These are phyloP conservation scores for Myriosclerotinia scirpicola DNA, from an alignment of 2,329 filamentous ascomycete species.

Conservation along the genomic window DNA sequence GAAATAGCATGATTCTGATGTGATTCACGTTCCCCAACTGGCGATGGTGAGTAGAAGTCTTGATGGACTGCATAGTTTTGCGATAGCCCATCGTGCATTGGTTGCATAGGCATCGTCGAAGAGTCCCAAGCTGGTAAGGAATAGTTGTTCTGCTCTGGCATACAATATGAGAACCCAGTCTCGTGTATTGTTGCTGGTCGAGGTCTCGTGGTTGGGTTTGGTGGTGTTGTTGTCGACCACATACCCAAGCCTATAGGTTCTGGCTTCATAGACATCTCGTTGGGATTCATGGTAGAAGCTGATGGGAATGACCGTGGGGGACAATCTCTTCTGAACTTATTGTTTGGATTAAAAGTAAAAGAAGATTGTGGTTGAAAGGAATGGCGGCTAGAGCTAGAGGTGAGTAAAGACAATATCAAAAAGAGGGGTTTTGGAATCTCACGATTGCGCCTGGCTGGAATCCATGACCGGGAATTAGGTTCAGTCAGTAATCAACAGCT, in stretches of 20 bases:
- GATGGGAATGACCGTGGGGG: slow-evolving; percentile 46
- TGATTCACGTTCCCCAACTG: slow-evolving; percentile 51
- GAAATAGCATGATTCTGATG: slow-evolving; percentile 28
- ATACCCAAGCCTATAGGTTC: slow-evolving; percentile 51
- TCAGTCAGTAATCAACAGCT: slow-evolving; percentile 31
- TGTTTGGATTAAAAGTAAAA: slow-evolving; percentile 52
- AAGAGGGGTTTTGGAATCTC: slow-evolving; percentile 41
- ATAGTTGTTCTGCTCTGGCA: slow-evolving; percentile 52
- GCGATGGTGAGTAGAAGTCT: slow-evolving; percentile 54
- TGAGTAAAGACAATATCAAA: slow-evolving; percentile 43
- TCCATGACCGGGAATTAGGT: slow-evolving; percentile 48
- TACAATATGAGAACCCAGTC: slow-evolving; percentile 57
- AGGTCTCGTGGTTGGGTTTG: slow-evolving; percentile 45
- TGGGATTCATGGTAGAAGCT: slow-evolving; percentile 51
- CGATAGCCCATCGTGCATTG: slow-evolving; percentile 47
- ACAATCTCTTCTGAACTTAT: slow-evolving; percentile 50
- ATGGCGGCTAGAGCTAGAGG: slow-evolving; percentile 46
- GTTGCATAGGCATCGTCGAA: slow-evolving; percentile 50
- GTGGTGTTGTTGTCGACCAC: slow-evolving; percentile 57
- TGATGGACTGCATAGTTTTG: slow-evolving; percentile 59
- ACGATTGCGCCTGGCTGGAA: slow-evolving; percentile 54
- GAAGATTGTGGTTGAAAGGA: slow-evolving; percentile 49
- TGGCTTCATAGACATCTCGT: slow-evolving; percentile 49
- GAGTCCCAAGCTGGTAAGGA: slow-evolving; percentile 58
- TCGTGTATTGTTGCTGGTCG: slow-evolving; percentile 61